Conservation (phyloP, 257 asterid genomes). For the Solanum raphanifolium region DNA sequence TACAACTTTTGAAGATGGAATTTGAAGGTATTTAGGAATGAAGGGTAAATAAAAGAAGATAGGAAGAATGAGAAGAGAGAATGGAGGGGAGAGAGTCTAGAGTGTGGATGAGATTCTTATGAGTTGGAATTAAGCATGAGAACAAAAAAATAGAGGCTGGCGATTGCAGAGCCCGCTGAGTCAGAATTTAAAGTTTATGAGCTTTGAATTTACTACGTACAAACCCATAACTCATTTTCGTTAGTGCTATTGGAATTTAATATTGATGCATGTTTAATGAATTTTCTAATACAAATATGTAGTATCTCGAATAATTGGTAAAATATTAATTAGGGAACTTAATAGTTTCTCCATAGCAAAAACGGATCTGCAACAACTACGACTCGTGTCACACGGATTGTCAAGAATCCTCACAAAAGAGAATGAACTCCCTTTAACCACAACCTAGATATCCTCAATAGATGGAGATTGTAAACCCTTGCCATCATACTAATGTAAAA, state of each 20-base stretch:
- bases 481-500: background rate
- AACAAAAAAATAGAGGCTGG: conserved; percentile 41
- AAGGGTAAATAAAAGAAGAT: background rate
- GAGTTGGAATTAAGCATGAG: conserved; percentile 49
- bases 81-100: background rate
- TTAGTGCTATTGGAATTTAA: background rate
- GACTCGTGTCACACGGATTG: background rate
- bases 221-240: background rate
- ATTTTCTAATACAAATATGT: background rate
- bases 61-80: background rate
- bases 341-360: background rate
- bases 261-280: background rate
- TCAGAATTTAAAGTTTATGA: background rate
- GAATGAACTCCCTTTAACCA: background rate
- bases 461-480: background rate
- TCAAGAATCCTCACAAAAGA: background rate
- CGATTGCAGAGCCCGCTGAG: background rate
- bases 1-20: background rate
- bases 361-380: background rate
- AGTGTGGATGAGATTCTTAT: conserved; percentile 32
- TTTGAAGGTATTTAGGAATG: background rate
- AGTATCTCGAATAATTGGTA: background rate
- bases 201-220: no score
- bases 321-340: background rate
- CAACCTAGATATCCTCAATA: background rate